Evolutionary conservation across 2,329 filamentous ascomycete genomes (phyloP).

Genomic region (Fonsecaea erecta): DNA sequence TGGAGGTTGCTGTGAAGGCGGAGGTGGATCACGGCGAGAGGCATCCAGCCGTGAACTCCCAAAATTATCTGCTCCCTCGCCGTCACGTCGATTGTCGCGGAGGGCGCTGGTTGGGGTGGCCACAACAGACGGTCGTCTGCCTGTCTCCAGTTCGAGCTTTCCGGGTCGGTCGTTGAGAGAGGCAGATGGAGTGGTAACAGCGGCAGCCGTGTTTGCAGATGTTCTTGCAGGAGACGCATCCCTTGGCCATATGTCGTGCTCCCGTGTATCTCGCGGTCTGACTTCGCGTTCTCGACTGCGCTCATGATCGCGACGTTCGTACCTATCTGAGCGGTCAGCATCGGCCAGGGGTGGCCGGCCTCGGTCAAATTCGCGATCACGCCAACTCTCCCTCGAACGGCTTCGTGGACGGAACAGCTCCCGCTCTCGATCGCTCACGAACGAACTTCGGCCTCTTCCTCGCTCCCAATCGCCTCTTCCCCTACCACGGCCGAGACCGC

Average conservation of each 20-base stretch:
- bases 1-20: constrained; percentile 26
- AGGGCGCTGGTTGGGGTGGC: constrained; percentile 22
- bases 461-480: constrained; percentile 45
- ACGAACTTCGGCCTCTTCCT: constrained; percentile 45
- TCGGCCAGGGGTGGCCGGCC: constrained; percentile 45
- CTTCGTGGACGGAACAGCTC: constrained; percentile 51
- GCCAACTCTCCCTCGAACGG: constrained; percentile 51
- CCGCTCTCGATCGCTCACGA: constrained; percentile 50
- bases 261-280: constrained; percentile 36
- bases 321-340: constrained; percentile 36
- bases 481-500: constrained; percentile 48
- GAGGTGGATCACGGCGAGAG: constrained; percentile 26
- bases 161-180: constrained; percentile 19
- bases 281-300: constrained; percentile 43
- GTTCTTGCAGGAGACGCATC: constrained; percentile 45
- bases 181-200: constrained; percentile 26
- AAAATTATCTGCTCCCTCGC: constrained; percentile 37
- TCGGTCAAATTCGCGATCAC: constrained; percentile 49
- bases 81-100: constrained; percentile 35
- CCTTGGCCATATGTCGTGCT: constrained; percentile 46
- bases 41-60: constrained; percentile 22
- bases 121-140: constrained; percentile 26
- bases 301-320: constrained; percentile 43
- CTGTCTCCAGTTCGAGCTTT: constrained; percentile 31
- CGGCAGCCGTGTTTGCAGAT: constrained; percentile 18